Percentiles rank a stretch among this genome's conserved stretches.
These are phyloP conservation scores for Anthracocystis setariae DNA, from an alignment of 1,284 basidiomycete genomes.

Conservation along the genomic window DNA sequence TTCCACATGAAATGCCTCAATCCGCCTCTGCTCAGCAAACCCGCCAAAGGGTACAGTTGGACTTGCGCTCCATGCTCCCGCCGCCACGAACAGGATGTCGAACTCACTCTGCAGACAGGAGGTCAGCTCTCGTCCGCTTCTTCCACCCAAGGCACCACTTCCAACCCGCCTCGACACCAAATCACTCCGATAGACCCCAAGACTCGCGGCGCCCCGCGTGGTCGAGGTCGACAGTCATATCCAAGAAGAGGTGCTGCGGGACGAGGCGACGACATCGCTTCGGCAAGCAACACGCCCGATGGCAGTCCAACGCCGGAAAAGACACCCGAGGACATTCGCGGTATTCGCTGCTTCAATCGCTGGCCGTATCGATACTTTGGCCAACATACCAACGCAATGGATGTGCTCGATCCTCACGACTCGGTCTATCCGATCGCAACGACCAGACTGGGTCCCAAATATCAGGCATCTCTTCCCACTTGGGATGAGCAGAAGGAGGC, in stretches of 20 bases:
- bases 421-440: constrained; percentile 91
- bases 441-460: constrained; percentile 86
- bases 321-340: constrained; percentile 60
- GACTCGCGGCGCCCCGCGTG: constrained; percentile 34
- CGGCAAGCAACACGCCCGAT: constrained; percentile 36
- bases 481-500: constrained; percentile 61
- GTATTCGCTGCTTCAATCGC: constrained; percentile 82
- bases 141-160: constrained; percentile 12
- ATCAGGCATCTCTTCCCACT: constrained; percentile 73
- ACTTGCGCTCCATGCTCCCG: constrained; percentile 92
- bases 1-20: constrained; percentile 96
- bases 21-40: constrained; percentile 92
- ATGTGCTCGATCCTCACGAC: constrained; percentile 82
- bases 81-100: constrained; percentile 86
- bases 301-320: constrained; percentile 45
- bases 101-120: constrained; percentile 66
- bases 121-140: constrained; percentile 29
- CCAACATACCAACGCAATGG: constrained; percentile 80
- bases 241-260: constrained; percentile 27
- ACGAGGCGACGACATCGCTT: constrained; percentile 29
- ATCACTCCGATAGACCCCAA: constrained; percentile 19
- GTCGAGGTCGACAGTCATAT: constrained; percentile 15
- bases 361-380: constrained; percentile 98
- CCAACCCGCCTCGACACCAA: constrained; percentile 20
- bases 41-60: constrained; percentile 96